Conservation (phyloP, 495 filamentous ascomycete species). For the Hyaloscypha finlandica region DNA sequence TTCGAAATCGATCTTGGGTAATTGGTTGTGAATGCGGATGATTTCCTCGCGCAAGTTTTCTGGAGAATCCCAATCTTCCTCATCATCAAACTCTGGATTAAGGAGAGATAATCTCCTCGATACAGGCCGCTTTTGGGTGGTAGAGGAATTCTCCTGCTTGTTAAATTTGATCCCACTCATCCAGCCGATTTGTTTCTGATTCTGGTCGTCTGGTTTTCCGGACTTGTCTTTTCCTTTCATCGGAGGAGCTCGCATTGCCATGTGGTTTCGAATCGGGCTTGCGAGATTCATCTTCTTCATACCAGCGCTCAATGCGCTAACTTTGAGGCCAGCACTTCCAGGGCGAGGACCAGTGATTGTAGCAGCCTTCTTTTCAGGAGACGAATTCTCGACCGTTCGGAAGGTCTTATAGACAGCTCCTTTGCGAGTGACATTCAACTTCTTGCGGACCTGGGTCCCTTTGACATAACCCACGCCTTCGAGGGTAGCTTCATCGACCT, state of each 20-base stretch:
- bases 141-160: conserved; percentile 38
- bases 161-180: conserved; percentile 91
- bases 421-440: conserved; percentile 73
- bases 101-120: conserved; percentile 31
- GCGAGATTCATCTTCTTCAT: conserved; percentile 44
- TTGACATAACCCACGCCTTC: conserved; percentile 75
- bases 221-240: conserved; percentile 43
- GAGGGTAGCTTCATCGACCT: conserved; percentile 63
- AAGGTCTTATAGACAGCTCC: conserved; percentile 88
- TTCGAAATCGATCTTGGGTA: conserved; percentile 84
- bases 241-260: conserved; percentile 35
- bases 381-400: conserved; percentile 53
- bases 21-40: conserved; percentile 76
- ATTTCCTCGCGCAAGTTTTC: conserved; percentile 89
- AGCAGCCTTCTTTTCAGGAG: conserved; percentile 42
- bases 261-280: conserved; percentile 14
- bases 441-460: conserved; percentile 63
- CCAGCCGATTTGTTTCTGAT: conserved; percentile 74
- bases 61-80: conserved; percentile 66
- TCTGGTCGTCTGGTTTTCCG: conserved; percentile 36
- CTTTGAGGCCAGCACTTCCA: conserved; percentile 33
- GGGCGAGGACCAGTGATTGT: conserved; percentile 55
- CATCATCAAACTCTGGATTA: conserved; percentile 38
- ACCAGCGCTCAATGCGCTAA: conserved; percentile 42
- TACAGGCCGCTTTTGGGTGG: conserved; percentile 13